These are phyloP conservation scores for Herpetomonas samuelpessoai DNA, from an alignment of 208 protist genomes.

Conservation along the genomic window DNA sequence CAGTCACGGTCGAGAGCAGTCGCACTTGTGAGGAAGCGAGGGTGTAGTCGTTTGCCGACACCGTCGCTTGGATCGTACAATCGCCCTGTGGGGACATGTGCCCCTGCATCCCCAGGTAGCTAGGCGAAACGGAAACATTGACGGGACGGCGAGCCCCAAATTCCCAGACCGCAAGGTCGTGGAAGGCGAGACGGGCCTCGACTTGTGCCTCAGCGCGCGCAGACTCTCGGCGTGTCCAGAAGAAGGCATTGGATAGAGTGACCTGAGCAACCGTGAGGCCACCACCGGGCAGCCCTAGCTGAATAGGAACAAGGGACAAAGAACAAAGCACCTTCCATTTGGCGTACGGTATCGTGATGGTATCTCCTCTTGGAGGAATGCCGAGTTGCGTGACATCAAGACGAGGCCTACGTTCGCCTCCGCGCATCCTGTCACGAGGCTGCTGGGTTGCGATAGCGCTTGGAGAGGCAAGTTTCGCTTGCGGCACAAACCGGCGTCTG, in stretches of 20 bases:
- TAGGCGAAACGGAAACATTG: not conserved
- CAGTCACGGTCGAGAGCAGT: not conserved
- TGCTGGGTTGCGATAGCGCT: not conserved
- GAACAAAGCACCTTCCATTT: slow-evolving; percentile 53
- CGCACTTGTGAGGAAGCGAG: no score
- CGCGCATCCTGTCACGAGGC: not conserved
- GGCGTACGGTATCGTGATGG: slow-evolving; percentile 11
- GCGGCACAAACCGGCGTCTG: not conserved
- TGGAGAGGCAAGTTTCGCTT: no score
- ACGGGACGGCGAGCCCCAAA: not conserved
- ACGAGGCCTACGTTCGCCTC: no score
- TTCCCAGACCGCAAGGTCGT: not conserved
- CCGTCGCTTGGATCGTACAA: not conserved
- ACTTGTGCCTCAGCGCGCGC: not conserved
- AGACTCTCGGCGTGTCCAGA: no score
- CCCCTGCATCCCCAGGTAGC: not conserved
- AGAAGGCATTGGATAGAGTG: slow-evolving; percentile 39
- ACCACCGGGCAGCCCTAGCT: slow-evolving; percentile 26
- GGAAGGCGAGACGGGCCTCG: not conserved
- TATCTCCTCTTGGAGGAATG: not conserved
- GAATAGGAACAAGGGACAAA: slow-evolving; percentile 44
- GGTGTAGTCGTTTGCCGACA: no score
- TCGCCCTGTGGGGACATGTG: not conserved
- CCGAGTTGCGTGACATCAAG: not conserved
- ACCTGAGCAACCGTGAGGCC: slow-evolving; percentile 35